A percentile compares a stretch with the other conserved stretches of the same genome.
phyloP scores from a whole-genome alignment of 2,329 filamentous ascomycete species.

The Allantophomopsis cytisporea region DNA sequence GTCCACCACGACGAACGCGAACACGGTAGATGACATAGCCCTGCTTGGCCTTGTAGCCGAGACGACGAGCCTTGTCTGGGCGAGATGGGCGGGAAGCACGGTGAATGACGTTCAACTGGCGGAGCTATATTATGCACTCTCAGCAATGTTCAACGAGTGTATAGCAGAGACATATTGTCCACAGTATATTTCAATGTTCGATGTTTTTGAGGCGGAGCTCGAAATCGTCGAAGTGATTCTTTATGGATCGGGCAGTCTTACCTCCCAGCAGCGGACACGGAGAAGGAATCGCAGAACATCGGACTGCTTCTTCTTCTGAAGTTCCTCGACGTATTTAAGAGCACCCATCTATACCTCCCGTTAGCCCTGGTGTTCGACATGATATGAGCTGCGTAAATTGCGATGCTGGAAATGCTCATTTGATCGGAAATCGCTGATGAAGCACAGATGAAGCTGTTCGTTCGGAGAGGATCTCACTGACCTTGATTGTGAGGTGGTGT shows the following conservation, averaged over 20 bases:
- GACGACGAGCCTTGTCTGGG: constrained; percentile 98
- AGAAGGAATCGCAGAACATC: constrained; percentile 99
- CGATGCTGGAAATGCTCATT: background rate
- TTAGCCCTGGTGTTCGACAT: background rate
- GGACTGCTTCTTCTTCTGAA: constrained; percentile 99
- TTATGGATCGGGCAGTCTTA: constrained; percentile 42
- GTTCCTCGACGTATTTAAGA: constrained; percentile 99
- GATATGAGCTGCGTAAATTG: background rate
- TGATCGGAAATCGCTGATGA: background rate
- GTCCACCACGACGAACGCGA: constrained; percentile 94
- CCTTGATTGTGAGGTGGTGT: background rate
- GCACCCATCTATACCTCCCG: constrained; percentile 67
- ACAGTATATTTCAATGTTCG: constrained; percentile 17
- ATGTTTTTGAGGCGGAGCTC: constrained; percentile 7
- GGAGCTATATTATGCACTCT: constrained; percentile 99
- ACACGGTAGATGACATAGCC: constrained; percentile 99
- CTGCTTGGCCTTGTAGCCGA: constrained; percentile 99
- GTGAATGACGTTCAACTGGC: constrained; percentile 99
- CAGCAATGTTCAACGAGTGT: constrained; percentile 99
- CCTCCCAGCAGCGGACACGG: constrained; percentile 99
- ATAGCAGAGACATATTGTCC: constrained; percentile 51
- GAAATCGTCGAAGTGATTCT: constrained; percentile 16
- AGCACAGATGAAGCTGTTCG: background rate
- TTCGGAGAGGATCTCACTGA: background rate
- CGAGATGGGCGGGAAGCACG: constrained; percentile 95